Base-by-base conservation (phyloP, 1,284 basidiomycete genomes). In the Mycosarcoma maydis region DNA sequence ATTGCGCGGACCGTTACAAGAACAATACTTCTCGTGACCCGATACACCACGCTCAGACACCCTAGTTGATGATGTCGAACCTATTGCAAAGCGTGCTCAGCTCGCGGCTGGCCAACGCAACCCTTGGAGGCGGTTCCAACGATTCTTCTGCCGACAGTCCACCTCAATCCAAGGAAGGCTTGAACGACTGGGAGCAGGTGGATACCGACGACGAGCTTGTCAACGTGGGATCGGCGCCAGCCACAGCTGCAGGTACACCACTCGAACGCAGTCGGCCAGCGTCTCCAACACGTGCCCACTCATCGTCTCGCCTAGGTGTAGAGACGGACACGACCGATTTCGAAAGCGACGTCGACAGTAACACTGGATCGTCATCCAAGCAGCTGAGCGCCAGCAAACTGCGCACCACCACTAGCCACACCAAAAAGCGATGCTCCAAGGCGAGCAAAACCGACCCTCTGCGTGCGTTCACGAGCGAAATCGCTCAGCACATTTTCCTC, bases 401-500 rank as follows among this genome's bases (percentile, higher is more conserved):
- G 3, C 56, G 59, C 51, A 41, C 29, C 46, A 44, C 22, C 30
- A 26, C 37, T n/a, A 13, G 16, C 11, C 14, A 8, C 24, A 17
- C 26, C 33, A 60, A 45, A 24, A 58, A 55, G 19, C 43, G 49
- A 17, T 42, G 45, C 29, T 41, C 50, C n/a, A 43, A 36, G 14
- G 38, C 24, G 22, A 59, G 62, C 58, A 75, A 67, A 39, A 71
- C 68, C 23, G 76, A 78, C 39, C 76, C 76, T 2, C 59, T 78
- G 11, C 67, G 67, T 16, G 48, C 70, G 4, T 45, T 78, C 10
- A 71, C 52, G 20, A 59, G 46, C 48, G 76, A 77, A 50, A 55
- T 77, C 37, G 68, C 77, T n/a, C 77, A 78, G 41, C 73, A 75
- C 51, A 78, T 78, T 55, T 78, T 78, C 64, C 68, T 77, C 33